phyloP scores from a whole-genome alignment of 768 basidiomycete species.

The Leccinum barrowsii region DNA sequence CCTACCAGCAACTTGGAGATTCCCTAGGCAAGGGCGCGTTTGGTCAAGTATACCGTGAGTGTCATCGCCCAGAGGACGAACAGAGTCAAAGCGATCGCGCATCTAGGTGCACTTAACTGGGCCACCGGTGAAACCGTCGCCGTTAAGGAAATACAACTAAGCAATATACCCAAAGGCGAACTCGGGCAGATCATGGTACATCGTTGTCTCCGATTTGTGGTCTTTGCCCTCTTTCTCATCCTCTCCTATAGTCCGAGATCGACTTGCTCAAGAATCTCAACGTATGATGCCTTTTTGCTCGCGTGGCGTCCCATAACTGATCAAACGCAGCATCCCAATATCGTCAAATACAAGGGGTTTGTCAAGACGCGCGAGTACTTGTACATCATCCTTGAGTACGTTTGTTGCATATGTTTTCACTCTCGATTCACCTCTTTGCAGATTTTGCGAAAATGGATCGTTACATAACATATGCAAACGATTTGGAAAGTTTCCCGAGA shows the following conservation, averaged over 20 bases:
- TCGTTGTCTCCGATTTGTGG: not conserved
- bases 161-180: conserved; percentile 90
- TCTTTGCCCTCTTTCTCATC: conserved; percentile 7
- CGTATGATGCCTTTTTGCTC: conserved; percentile 42
- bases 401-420: conserved; percentile 5
- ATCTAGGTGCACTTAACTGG: conserved; percentile 83
- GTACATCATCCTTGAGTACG: conserved; percentile 94
- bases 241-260: conserved; percentile 75
- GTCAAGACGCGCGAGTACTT: conserved; percentile 92
- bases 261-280: conserved; percentile 96
- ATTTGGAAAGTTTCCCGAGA: conserved; percentile 98
- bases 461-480: conserved; percentile 93
- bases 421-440: conserved; percentile 12
- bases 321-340: conserved; percentile 77
- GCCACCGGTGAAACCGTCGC: conserved; percentile 98
- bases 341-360: conserved; percentile 99
- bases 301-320: conserved; percentile 10
- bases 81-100: conserved; percentile 66
- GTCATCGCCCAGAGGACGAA: conserved; percentile 29
- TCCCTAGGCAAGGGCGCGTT: conserved; percentile 95
- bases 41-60: conserved; percentile 94
- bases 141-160: conserved; percentile 94
- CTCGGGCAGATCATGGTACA: conserved; percentile 94
- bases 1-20: conserved; percentile 85
- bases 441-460: conserved; percentile 98